phyloP scores from a whole-genome alignment of 2,329 filamentous ascomycete species.

The Cladorrhinum sp. region DNA sequence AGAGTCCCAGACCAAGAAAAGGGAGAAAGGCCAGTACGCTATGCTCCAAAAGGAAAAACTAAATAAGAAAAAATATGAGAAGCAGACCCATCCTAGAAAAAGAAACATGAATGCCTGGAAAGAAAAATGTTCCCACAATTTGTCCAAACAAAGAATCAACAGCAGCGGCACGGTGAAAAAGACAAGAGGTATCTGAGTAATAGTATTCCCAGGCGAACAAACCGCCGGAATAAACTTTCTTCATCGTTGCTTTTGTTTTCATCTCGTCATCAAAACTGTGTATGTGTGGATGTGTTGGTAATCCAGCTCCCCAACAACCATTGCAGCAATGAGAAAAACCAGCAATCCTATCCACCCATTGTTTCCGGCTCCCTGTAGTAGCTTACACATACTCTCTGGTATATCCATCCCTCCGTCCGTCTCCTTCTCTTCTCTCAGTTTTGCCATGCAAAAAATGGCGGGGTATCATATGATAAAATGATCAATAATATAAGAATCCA shows the following conservation, averaged over 20 bases:
- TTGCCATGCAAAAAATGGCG: conserved; percentile 7
- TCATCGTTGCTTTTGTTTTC: not conserved
- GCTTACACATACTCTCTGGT: not conserved
- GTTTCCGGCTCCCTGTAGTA: not conserved
- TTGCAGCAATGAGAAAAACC: not conserved
- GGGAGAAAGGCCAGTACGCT: not conserved
- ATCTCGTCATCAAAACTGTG: not conserved
- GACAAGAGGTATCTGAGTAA: no score
- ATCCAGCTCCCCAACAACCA: not conserved
- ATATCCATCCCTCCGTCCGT: not conserved
- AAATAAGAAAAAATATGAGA: not conserved
- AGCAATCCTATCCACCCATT: not conserved
- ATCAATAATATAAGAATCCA: conserved; percentile 11
- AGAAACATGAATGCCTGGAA: not conserved
- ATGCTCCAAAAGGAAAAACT: not conserved
- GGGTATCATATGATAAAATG: conserved; percentile 11
- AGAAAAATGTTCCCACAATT: no score
- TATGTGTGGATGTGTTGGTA: not conserved
- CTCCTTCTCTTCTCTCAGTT: not conserved
- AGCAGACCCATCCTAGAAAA: not conserved
- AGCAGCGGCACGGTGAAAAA: not conserved
- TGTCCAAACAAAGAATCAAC: not conserved
- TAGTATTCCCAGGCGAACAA: no score
- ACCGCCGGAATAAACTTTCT: not conserved
- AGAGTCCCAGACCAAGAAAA: not conserved